Conservation (phyloP, 768 basidiomycete species). For the Albatrellus ellisii region DNA sequence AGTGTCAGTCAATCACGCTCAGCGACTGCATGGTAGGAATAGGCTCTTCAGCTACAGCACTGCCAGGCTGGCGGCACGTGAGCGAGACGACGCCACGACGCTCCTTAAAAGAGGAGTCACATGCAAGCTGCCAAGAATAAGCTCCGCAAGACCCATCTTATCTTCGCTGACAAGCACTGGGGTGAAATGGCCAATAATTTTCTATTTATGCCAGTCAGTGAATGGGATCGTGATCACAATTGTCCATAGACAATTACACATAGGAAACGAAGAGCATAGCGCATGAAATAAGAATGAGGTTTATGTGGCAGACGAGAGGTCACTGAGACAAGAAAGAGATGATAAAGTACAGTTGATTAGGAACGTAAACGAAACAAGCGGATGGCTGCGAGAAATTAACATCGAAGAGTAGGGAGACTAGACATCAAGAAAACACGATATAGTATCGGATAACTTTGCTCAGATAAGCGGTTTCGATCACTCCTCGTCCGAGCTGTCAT, state of each 20-base stretch:
- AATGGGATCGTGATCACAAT: not conserved
- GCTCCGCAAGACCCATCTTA: not conserved
- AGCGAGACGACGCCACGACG: no score
- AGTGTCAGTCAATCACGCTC: no score
- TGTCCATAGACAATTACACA: not conserved
- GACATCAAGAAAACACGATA: not conserved
- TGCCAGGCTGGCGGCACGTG: no score
- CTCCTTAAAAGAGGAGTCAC: not conserved
- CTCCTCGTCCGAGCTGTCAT: constrained; percentile 47
- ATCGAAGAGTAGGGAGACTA: not conserved
- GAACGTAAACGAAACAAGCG: not conserved
- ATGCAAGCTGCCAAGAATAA: not conserved
- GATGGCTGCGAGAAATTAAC: not conserved
- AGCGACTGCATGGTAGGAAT: no score
- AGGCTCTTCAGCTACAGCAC: no score
- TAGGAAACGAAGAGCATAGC: not conserved
- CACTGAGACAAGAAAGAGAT: not conserved
- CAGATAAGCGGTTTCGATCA: not conserved
- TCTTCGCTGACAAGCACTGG: no score
- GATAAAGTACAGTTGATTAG: not conserved
- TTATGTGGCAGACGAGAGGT: no score
- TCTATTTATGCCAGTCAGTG: not conserved
- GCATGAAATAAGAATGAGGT: not conserved
- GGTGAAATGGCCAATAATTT: not conserved
- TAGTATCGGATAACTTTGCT: not conserved